Base-by-base conservation (phyloP, 2,329 filamentous ascomycete genomes). In the Thielaviopsis musarum region DNA sequence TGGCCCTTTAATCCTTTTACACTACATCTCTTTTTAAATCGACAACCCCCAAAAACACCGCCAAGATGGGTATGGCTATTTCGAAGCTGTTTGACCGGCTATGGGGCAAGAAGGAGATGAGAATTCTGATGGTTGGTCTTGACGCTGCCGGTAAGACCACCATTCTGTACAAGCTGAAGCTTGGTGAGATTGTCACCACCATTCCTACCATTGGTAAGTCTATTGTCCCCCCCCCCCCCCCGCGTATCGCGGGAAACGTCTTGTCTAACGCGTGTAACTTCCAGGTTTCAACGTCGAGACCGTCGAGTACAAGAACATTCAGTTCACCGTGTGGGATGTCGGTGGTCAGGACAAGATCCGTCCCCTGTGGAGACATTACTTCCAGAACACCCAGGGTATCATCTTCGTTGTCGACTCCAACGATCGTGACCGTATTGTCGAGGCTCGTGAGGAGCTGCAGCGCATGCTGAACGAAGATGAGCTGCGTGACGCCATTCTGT, bases 21-120 rank as follows among this genome's bases (percentile, higher is more conserved):
- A 60, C 52, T 59, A 58, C 54, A 13, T 34, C 45, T 55, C 45
- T 41, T 45, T 38, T 59, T 59, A 54, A 59, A 62, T 58, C 61
- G 64, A 68, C 64, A 64, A 64, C 63, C 63, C 64, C 63, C 63
- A 66, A 64, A 66, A 64, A 65, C 59, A 64, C 65, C 65, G 64
- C 64, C 63, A 66, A 66, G 64, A 98, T 98, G 93, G 93, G 93
- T 94, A 82, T 97, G 75, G 84, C 87, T 72, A 89, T 97, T 78
- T 97, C 91, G 70, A 95, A 93, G 83, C 75, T 97, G 72, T 93
- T 97, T 75, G 88, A 95, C 73, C 84, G 86, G 79, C 83, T 97
- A 75, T 95, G 89, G 86, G 90, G 91, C 71, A 95, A 95, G 87
- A 97, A 97, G 85, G 93, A 98, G 84, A 98, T 98, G 93, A 85